Evolutionary conservation across 169 alveolate species (phyloP).

Genomic region (Plasmodium vivax): DNA sequence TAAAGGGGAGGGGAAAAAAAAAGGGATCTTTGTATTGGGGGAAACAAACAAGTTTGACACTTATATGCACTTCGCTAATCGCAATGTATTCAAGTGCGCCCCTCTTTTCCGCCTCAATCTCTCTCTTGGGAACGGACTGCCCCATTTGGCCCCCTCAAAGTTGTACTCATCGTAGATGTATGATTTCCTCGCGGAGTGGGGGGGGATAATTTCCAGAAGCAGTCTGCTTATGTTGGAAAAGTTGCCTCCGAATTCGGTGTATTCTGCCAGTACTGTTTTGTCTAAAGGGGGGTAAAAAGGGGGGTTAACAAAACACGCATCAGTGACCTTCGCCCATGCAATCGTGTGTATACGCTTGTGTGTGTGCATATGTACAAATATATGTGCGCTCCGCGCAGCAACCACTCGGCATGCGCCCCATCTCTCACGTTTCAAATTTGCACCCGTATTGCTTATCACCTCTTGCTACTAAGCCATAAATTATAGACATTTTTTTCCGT

Average conservation of each 20-base stretch:
- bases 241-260: constrained; percentile 72
- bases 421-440: neutral
- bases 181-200: constrained; percentile 70
- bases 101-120: neutral
- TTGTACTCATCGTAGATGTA: constrained; percentile 69
- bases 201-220: constrained; percentile 71
- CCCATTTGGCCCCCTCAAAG: neutral
- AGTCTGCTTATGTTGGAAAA: constrained; percentile 68
- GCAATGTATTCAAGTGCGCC: neutral
- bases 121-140: neutral
- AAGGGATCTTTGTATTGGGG: neutral
- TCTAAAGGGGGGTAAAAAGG: constrained; percentile 10
- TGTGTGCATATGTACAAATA: neutral
- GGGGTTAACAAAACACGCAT: neutral
- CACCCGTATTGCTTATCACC: constrained; percentile 38
- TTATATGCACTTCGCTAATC: neutral
- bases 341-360: neutral
- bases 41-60: neutral
- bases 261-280: constrained; percentile 70
- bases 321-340: neutral
- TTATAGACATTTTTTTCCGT: constrained; percentile 62
- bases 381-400: neutral
- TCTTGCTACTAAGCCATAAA: constrained; percentile 75
- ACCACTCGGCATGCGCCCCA: neutral
- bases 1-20: neutral